Evolutionary conservation across 345 rosid genomes (phyloP), one percentile per base, ranked within the genome.

Genomic region (Corchorus capsularis): DNA sequence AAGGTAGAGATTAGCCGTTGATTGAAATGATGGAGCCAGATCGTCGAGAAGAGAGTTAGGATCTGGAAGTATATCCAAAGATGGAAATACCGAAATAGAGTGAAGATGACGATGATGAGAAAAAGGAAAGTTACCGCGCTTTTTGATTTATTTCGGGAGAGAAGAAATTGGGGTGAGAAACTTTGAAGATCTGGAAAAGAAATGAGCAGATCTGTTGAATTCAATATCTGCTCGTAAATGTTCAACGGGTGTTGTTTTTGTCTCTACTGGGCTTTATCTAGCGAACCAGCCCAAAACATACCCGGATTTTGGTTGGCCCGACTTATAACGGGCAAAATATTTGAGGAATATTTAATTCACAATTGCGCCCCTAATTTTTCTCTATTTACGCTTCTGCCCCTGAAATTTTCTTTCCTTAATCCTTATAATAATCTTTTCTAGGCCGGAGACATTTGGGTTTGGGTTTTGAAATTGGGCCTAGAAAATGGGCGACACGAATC

Each of bases 181-280:
- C 13, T 20, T 4, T 50, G 45, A 50, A 69, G 45, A 50, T 32
- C 45, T 32, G 27, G 12, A 49, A 32, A 32, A 50, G 59, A 32
- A 50, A 69, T 10, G 13, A 65, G 46, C 70, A 19, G 53, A 45
- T 65, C 45, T 20, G 34, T 20, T 12, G 68, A 17, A 37, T 37
- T 11, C 7, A 27, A 22, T 68, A 32, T 49, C 17, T 27, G 41
- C 17, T 27, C 4, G 45, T 27, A 69, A 69, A 69, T 32, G 56
- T 27, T 32, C 14, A 69, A 69, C 32, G 14, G 8, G 59, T 0
- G 59, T 2, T 50, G 72, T 27, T 22, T 27, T 10, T 50, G 15
- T 8, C 20, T 49, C 46, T 68, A 50, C 27, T 69, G 72, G 72
- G 72, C 72, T 69, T 43, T 32, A 27, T 13, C 8, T 69, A 41